Conservation (phyloP, 192 early-diverging fungal genomes). For the Allomyces arbusculus region DNA sequence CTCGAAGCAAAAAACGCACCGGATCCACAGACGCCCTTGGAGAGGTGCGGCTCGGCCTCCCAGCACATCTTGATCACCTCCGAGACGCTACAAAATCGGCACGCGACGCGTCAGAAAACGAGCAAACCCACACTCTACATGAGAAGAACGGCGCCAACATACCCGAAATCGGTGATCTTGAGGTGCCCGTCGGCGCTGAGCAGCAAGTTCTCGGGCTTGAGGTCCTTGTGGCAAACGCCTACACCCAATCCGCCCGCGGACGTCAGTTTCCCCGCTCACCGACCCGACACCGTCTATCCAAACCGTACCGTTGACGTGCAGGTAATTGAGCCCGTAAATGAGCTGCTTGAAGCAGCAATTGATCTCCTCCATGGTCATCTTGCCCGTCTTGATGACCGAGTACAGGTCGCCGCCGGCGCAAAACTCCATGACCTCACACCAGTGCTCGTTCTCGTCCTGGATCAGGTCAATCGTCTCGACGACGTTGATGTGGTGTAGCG, state of each 20-base stretch:
- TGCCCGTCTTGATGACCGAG: slow-evolving; percentile 29
- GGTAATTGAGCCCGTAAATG: slow-evolving; percentile 48
- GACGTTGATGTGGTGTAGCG: slow-evolving; percentile 53
- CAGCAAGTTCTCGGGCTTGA: slow-evolving; percentile 77
- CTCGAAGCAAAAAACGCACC: slow-evolving; percentile 9
- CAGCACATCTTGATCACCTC: slow-evolving; percentile 61
- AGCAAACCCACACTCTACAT: no score
- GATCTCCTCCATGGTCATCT: slow-evolving; percentile 24
- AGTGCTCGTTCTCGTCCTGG: slow-evolving; percentile 32
- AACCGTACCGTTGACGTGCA: slow-evolving; percentile 31
- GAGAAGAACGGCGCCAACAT: no score
- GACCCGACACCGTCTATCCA: no score
- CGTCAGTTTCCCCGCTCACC: no score
- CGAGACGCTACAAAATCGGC: slow-evolving; percentile 13
- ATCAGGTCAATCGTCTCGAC: slow-evolving; percentile 60
- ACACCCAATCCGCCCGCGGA: no score
- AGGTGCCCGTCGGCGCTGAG: slow-evolving; percentile 37
- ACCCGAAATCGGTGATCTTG: slow-evolving; percentile 75
- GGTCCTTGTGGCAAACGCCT: slow-evolving; percentile 27
- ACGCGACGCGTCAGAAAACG: no score
- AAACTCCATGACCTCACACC: slow-evolving; percentile 65
- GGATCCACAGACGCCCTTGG: slow-evolving; percentile 61
- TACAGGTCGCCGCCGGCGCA: slow-evolving; percentile 64
- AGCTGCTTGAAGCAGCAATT: slow-evolving; percentile 58
- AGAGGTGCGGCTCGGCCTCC: slow-evolving; percentile 32